Percentiles rank a stretch among this genome's conserved stretches.
Evolutionary conservation across 169 alveolate species (phyloP).

Genomic region (Pseudocohnilembus persalinus): DNA sequence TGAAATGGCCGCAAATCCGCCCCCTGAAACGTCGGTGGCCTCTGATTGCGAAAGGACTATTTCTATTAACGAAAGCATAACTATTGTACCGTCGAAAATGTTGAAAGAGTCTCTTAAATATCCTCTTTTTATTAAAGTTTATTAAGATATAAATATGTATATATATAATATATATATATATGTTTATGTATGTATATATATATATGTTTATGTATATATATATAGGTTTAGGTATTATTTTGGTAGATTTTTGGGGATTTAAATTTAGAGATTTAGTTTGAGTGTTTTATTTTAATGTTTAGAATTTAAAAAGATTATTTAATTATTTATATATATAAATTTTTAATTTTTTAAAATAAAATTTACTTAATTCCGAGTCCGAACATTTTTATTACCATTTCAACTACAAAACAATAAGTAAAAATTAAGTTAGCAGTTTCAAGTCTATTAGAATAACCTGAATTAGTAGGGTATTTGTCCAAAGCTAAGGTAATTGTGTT

Average conservation of each 20-base stretch:
- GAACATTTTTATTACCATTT: slow-evolving; percentile 55
- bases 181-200: too few species aligned
- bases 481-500: slow-evolving; percentile 26
- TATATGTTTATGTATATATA: too few species aligned
- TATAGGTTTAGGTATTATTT: too few species aligned
- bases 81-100: slow-evolving; percentile 28
- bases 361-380: slow-evolving; percentile 70
- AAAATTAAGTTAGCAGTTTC: slow-evolving; percentile 17
- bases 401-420: slow-evolving; percentile 58
- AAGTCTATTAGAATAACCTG: background rate
- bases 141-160: too few species aligned
- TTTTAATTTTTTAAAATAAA: too few species aligned
- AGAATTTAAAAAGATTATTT: too few species aligned
- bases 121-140: too few species aligned
- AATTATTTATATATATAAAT: too few species aligned
- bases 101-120: slow-evolving; percentile 24
- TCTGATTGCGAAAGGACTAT: slow-evolving; percentile 2
- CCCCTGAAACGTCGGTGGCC: slow-evolving; percentile 8
- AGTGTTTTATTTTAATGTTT: too few species aligned
- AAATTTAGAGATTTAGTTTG: too few species aligned
- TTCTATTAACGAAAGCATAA: slow-evolving; percentile 24
- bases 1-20: slow-evolving; percentile 47
- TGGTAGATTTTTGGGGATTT: too few species aligned
- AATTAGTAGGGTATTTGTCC: slow-evolving; percentile 21
- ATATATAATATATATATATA: too few species aligned